These are phyloP conservation scores for Asterionellopsis glacialis DNA, from an alignment of 108 stramenopile genomes.

Conservation along the genomic window DNA sequence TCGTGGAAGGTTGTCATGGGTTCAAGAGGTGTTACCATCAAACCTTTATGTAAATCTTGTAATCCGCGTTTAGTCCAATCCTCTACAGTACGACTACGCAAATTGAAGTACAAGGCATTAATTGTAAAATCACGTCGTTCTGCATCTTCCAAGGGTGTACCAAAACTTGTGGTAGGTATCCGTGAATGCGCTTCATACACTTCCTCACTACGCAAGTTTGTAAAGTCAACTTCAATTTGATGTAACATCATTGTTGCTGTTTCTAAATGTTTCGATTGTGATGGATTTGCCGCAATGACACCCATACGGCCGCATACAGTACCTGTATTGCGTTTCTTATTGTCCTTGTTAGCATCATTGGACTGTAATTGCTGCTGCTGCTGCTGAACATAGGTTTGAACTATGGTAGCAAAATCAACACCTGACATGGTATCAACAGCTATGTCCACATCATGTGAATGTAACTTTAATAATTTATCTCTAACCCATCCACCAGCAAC, in stretches of 20 bases:
- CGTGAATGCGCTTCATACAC: conserved; percentile 73
- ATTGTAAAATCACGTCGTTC: conserved; percentile 92
- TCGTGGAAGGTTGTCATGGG: conserved; percentile 81
- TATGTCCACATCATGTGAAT: conserved; percentile 91
- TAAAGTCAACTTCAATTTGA: conserved; percentile 90
- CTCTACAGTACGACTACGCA: conserved; percentile 71
- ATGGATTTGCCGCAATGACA: conserved; percentile 93
- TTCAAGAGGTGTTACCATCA: conserved; percentile 79
- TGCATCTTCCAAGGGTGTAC: conserved; percentile 91
- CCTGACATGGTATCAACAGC: conserved; percentile 92
- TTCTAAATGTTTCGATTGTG: conserved; percentile 98
- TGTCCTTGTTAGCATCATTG: neutral
- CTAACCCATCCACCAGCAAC: conserved; percentile 88
- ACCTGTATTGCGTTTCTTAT: conserved; percentile 14
- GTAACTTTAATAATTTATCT: conserved; percentile 81
- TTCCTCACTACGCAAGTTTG: conserved; percentile 88
- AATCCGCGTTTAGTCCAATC: conserved; percentile 88
- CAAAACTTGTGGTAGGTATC: conserved; percentile 83
- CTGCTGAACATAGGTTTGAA: conserved; percentile 65
- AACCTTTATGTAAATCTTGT: conserved; percentile 54
- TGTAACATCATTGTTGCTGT: conserved; percentile 90
- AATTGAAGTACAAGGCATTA: conserved; percentile 94
- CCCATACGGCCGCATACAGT: conserved; percentile 31
- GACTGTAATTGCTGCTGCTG: neutral
- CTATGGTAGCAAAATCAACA: conserved; percentile 82